Evolutionary conservation across 2,329 filamentous ascomycete genomes (phyloP).

Genomic region (Ophiognomonia clavigignenti-juglandacearum): DNA sequence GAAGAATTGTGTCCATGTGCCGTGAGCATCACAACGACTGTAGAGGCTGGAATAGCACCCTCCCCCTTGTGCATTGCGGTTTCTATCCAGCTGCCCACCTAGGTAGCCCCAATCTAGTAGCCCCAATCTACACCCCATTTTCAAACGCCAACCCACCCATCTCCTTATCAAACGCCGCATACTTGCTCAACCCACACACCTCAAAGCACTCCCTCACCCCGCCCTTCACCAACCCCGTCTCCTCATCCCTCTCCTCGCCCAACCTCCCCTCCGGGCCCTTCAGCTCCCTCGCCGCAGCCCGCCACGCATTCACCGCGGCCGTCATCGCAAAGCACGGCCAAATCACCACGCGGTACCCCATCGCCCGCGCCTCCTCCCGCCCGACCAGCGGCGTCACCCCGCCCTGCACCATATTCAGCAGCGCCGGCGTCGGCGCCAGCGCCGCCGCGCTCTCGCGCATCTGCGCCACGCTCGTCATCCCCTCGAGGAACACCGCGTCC

Average conservation of each 20-base stretch:
- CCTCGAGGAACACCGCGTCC: conserved; percentile 58
- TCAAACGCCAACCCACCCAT: conserved; percentile 24
- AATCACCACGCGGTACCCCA: conserved; percentile 29
- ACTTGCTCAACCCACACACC: conserved; percentile 24
- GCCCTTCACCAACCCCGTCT: conserved; percentile 22
- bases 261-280: conserved; percentile 26
- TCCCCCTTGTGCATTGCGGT: no score
- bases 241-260: conserved; percentile 23
- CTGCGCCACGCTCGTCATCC: conserved; percentile 46
- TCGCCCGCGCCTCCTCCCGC: conserved; percentile 20
- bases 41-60: no score
- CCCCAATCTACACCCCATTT: conserved; percentile 21
- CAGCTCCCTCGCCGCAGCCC: conserved; percentile 26
- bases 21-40: no score
- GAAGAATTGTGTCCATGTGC: no score
- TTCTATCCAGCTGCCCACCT: no score
- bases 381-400: conserved; percentile 28
- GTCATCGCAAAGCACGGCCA: conserved; percentile 28
- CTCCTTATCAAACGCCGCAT: conserved; percentile 25
- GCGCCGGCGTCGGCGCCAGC: conserved; percentile 24
- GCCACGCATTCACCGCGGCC: conserved; percentile 26
- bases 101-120: no score
- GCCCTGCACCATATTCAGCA: conserved; percentile 28
- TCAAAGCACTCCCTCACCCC: conserved; percentile 26
- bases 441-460: conserved; percentile 13